These are phyloP conservation scores for Euphorbia celastroides DNA, from an alignment of 441 rosid species.

Conservation along the genomic window DNA sequence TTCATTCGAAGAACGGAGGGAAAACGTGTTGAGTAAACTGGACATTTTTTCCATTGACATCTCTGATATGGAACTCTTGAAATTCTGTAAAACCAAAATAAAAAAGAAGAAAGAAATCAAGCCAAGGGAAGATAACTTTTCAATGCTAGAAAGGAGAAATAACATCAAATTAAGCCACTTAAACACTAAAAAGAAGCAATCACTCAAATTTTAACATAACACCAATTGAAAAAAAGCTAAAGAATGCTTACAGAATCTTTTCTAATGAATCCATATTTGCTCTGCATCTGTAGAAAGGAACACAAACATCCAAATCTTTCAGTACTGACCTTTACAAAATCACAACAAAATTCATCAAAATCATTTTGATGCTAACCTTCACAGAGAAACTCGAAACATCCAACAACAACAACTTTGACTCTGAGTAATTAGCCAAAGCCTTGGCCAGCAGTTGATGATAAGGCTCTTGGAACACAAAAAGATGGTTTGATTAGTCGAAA, in stretches of 20 bases:
- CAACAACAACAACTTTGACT: slow-evolving; percentile 72
- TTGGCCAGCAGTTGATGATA: slow-evolving; percentile 96
- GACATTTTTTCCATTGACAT: slow-evolving; percentile 68
- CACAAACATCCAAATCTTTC: slow-evolving; percentile 18
- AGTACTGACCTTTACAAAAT: slow-evolving; percentile 11
- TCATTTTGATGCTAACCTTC: slow-evolving; percentile 42
- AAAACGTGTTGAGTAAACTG: slow-evolving; percentile 57
- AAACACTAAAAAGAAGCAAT: neutral
- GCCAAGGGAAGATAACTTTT: too few relatives aligned
- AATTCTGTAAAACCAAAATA: slow-evolving; percentile 34
- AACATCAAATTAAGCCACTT: too few relatives aligned
- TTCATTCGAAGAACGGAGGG: slow-evolving; percentile 46
- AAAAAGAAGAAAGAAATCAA: slow-evolving; percentile 17
- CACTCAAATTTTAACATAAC: neutral
- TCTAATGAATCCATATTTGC: slow-evolving; percentile 69
- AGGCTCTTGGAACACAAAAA: slow-evolving; percentile 46
- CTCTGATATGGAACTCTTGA: slow-evolving; percentile 79
- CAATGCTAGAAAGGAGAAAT: too few relatives aligned
- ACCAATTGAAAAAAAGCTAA: neutral
- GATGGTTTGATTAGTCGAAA: slow-evolving; percentile 14
- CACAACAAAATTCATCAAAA: slow-evolving; percentile 3
- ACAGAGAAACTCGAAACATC: slow-evolving; percentile 73
- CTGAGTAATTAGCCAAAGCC: slow-evolving; percentile 74
- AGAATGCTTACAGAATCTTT: slow-evolving; percentile 56
- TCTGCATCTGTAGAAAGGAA: slow-evolving; percentile 59